phyloP scores from a whole-genome alignment of 139 green algal species.

The Chlamydomonas schloesseri region DNA sequence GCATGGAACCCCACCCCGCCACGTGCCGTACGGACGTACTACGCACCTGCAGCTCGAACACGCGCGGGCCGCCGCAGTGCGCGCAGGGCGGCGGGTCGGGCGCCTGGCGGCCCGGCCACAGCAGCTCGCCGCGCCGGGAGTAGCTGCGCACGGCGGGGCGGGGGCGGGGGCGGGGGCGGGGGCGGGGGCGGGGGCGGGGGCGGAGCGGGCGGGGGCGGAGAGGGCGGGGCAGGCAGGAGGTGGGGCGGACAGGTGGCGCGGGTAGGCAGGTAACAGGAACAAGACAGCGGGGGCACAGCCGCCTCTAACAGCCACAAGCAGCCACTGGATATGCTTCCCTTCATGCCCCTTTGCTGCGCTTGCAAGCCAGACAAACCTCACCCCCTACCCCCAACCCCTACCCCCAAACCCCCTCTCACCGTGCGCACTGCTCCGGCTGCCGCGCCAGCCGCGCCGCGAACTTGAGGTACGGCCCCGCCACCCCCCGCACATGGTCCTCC shows the following conservation, averaged over 20 bases:
- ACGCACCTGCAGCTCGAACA: slow-evolving; percentile 72
- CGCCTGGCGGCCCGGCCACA: slow-evolving; percentile 57
- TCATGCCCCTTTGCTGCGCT: too few relatives aligned
- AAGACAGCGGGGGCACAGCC: not conserved
- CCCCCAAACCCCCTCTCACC: slow-evolving; percentile 38
- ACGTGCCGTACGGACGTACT: too few relatives aligned
- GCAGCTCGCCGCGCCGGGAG: slow-evolving; percentile 23
- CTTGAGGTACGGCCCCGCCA: slow-evolving; percentile 66
- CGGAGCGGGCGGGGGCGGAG: too few relatives aligned
- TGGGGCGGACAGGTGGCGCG: too few relatives aligned
- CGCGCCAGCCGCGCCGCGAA: slow-evolving; percentile 67
- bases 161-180: not conserved
- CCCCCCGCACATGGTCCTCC: slow-evolving; percentile 58
- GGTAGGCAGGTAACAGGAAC: too few relatives aligned
- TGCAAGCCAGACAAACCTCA: too few relatives aligned
- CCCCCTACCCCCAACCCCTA: too few relatives aligned
- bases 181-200: not conserved
- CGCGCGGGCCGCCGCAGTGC: slow-evolving; percentile 48
- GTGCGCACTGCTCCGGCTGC: slow-evolving; percentile 74
- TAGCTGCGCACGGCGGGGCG: slow-evolving; percentile 49
- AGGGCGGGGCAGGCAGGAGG: too few relatives aligned
- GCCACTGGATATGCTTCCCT: too few relatives aligned
- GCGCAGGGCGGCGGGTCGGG: slow-evolving; percentile 50
- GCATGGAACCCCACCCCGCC: too few relatives aligned
- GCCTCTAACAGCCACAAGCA: not conserved